These are phyloP conservation scores for Aspergillus sergii DNA, from an alignment of 2,329 filamentous ascomycete species.

Conservation along the genomic window DNA sequence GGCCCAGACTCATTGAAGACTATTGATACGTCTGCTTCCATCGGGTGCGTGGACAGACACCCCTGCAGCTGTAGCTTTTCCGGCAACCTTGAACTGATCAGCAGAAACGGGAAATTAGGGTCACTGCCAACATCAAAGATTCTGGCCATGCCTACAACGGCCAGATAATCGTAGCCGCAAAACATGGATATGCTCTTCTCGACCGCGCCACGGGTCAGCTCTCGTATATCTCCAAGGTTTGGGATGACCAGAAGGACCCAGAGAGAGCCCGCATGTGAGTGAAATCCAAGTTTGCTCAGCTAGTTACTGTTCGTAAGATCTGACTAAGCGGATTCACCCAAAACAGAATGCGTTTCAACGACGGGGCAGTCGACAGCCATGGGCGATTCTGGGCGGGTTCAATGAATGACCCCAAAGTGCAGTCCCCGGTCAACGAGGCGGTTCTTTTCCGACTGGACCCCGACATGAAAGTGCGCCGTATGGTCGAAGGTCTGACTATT, in stretches of 20 bases:
- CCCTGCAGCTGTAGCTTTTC: neutral
- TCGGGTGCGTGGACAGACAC: constrained; percentile 47
- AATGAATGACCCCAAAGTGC: constrained; percentile 78
- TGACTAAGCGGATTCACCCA: constrained; percentile 18
- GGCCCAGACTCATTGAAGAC: constrained; percentile 62
- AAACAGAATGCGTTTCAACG: constrained; percentile 66
- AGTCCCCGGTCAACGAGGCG: constrained; percentile 59
- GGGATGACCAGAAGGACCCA: constrained; percentile 52
- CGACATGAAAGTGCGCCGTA: constrained; percentile 60
- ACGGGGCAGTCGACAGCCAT: constrained; percentile 77
- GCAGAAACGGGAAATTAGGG: constrained; percentile 47
- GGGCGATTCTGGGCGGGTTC: constrained; percentile 83
- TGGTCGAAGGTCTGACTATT: constrained; percentile 69
- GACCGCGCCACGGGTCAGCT: constrained; percentile 63
- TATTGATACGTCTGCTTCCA: constrained; percentile 60
- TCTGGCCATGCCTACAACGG: constrained; percentile 54
- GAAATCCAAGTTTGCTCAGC: neutral
- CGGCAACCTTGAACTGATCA: constrained; percentile 41
- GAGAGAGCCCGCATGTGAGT: constrained; percentile 51
- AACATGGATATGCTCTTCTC: constrained; percentile 78
- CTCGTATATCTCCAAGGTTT: constrained; percentile 60
- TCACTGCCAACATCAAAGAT: constrained; percentile 76
- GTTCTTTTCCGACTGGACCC: constrained; percentile 72
- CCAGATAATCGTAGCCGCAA: constrained; percentile 75
- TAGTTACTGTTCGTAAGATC: constrained; percentile 5